phyloP scores from a whole-genome alignment of 805 yeast genomes.

The Candida coquimbonensis region DNA sequence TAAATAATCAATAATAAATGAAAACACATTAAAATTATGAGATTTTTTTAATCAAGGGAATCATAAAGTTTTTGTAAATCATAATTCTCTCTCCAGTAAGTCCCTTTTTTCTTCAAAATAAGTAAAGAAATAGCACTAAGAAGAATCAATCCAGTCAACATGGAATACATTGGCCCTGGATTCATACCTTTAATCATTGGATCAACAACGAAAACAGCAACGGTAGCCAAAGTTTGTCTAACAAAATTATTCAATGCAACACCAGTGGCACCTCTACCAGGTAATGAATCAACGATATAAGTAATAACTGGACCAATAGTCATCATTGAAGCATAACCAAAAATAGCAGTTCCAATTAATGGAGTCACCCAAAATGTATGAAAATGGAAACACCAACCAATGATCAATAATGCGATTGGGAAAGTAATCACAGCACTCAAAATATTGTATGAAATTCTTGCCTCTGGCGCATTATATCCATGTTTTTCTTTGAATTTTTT shows the following conservation, averaged over 20 bases:
- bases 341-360: constrained; percentile 70
- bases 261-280: constrained; percentile 86
- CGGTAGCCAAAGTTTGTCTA: constrained; percentile 68
- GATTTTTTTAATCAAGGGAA: constrained; percentile 17
- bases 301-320: constrained; percentile 77
- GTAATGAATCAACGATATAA: constrained; percentile 74
- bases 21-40: no score
- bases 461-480: constrained; percentile 68
- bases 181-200: constrained; percentile 66
- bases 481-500: constrained; percentile 47
- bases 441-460: constrained; percentile 70
- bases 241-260: constrained; percentile 75
- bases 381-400: constrained; percentile 75
- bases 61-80: constrained; percentile 55
- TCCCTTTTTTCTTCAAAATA: constrained; percentile 48
- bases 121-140: constrained; percentile 35
- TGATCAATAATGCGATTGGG: constrained; percentile 61
- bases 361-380: constrained; percentile 73
- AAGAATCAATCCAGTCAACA: constrained; percentile 52
- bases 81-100: constrained; percentile 55
- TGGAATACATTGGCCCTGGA: constrained; percentile 61
- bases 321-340: constrained; percentile 80
- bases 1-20: background rate
- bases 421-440: constrained; percentile 54
- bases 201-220: constrained; percentile 67